Base-by-base conservation (phyloP, 2,329 filamentous ascomycete species). In the Colletotrichum sublineola region DNA sequence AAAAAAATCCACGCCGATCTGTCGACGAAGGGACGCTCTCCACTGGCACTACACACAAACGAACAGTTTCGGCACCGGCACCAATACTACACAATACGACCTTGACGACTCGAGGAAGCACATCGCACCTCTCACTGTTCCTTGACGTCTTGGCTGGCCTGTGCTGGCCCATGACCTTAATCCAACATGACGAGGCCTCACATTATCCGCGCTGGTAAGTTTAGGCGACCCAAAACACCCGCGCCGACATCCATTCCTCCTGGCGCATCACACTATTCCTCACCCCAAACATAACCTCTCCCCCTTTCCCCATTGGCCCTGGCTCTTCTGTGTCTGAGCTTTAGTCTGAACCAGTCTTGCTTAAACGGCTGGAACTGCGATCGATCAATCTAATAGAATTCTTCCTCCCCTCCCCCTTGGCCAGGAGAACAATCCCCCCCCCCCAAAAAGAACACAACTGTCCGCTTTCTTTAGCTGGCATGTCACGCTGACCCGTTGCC, bases 141-240 rank as follows among this genome's bases (percentile, higher is more conserved):
- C 42, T 60, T 33, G 40, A 72, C 68, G 33, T n/a, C 57, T 64
- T 24, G 57, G 57, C 68, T 72, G 62, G 67, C 68, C 57, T 71
- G 62, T 69, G 66, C 60, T 64, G 68, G 71, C 56, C 67, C 50
- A 56, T 56, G 68, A 73, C 57, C 62, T 56, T 57, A 18, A 56
- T 79, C 77, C 83, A 86, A 77, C 78, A 90, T 90, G 88, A 88
- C 87, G 78, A 87, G 88, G 82, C 88, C 88, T 78, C 84, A 85
- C 76, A 89, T 90, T 77, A 84, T 90, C 82, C 87, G 88, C 79
- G 88, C 88, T 79, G 88, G 88, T 90, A 87, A 77, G 88, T 75
- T 73, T 67, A 70, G 71, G 62, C 71, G 53, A 64, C 53, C 69
- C 69, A 58, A 72, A 72, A 72, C 69, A 72, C 66, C 69, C 53